Evolutionary conservation across 768 basidiomycete species (phyloP).

Genomic region (Serendipita sp.): DNA sequence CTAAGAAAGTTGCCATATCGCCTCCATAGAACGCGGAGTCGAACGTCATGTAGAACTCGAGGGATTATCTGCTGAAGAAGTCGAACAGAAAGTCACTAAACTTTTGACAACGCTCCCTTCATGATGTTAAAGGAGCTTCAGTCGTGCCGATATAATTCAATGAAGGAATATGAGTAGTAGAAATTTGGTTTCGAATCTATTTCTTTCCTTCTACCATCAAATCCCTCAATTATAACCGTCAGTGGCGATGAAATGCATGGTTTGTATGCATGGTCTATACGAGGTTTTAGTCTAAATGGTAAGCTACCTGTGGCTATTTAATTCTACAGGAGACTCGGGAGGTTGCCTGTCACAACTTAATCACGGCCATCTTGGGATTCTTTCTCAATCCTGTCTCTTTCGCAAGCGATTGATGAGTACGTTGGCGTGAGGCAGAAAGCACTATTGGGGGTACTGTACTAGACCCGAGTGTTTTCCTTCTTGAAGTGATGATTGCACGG

Average conservation of each 20-base stretch:
- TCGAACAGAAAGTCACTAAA: constrained; percentile 51
- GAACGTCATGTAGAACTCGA: constrained; percentile 73
- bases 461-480: neutral
- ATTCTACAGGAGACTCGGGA: too few relatives aligned
- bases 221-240: too few relatives aligned
- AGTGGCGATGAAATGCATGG: too few relatives aligned
- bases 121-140: neutral
- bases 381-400: too few relatives aligned
- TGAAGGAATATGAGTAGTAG: neutral
- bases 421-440: neutral
- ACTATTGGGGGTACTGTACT: neutral
- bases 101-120: constrained; percentile 24
- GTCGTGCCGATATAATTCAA: neutral
- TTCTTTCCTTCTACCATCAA: too few relatives aligned
- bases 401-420: too few relatives aligned
- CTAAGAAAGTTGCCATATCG: neutral
- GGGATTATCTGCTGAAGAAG: constrained; percentile 52
- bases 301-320: too few relatives aligned
- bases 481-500: neutral
- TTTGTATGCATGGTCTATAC: too few relatives aligned
- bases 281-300: too few relatives aligned
- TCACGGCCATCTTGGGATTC: too few relatives aligned
- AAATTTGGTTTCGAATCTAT: neutral
- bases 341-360: too few relatives aligned
- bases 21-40: constrained; percentile 47